Conservation (phyloP, 2,329 filamentous ascomycete genomes). For the Aspergillus quadrilineatus region DNA sequence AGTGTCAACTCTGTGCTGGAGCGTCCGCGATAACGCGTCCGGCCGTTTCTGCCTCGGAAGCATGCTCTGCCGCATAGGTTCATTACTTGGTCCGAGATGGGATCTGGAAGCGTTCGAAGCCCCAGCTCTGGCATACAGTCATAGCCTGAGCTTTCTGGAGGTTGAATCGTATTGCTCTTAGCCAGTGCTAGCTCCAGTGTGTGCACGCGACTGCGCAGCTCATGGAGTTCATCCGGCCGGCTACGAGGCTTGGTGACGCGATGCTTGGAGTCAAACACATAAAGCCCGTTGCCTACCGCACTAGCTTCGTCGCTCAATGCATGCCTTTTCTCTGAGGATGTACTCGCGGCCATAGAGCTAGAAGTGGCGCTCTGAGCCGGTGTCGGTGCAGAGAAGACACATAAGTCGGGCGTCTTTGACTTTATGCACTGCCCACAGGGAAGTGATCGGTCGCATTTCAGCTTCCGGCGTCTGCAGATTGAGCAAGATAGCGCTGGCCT, state of each 20-base stretch:
- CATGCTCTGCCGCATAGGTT: conserved; percentile 27
- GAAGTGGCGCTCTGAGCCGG: conserved; percentile 9
- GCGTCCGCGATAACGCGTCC: conserved; percentile 33
- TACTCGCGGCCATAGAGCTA: conserved; percentile 4
- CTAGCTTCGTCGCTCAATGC: conserved; percentile 16
- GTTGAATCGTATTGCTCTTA: conserved; percentile 22
- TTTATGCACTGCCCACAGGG: conserved; percentile 65
- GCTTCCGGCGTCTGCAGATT: conserved; percentile 71
- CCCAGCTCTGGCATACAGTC: conserved; percentile 18
- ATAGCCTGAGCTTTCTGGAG: conserved; percentile 27
- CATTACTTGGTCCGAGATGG: conserved; percentile 29
- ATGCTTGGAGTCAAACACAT: conserved; percentile 36
- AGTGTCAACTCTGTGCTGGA: conserved; percentile 31
- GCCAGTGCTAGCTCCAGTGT: conserved; percentile 29
- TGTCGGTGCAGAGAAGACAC: conserved; percentile 49
- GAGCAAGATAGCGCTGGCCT: conserved; percentile 67
- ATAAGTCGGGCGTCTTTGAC: conserved; percentile 51
- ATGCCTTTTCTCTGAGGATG: conserved; percentile 8
- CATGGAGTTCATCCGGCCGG: conserved; percentile 30
- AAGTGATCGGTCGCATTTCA: conserved; percentile 72
- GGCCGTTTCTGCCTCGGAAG: conserved; percentile 33
- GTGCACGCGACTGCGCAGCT: conserved; percentile 30
- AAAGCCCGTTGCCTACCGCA: conserved; percentile 25
- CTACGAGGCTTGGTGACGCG: conserved; percentile 26
- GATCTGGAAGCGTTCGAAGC: conserved; percentile 15